phyloP scores from a whole-genome alignment of 495 filamentous ascomycete genomes.

The Diplogelasinospora grovesii region DNA sequence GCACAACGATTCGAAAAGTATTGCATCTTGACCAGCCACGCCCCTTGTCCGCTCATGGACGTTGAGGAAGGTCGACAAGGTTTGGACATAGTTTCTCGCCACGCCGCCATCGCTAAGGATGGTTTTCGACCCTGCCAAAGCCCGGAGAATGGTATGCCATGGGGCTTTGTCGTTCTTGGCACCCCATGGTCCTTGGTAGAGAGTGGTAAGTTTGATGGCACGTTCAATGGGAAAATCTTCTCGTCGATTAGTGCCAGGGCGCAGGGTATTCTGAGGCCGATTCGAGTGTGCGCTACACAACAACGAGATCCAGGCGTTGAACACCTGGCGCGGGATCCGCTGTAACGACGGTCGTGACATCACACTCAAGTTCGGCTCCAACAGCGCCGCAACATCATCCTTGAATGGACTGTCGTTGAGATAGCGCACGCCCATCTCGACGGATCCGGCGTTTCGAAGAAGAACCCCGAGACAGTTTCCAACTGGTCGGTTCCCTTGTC shows the following conservation, averaged over 20 bases:
- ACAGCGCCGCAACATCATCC: conserved; percentile 4
- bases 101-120: conserved; percentile 6
- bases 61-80: conserved; percentile 14
- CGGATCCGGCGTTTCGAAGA: conserved; percentile 24
- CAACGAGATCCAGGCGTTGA: conserved; percentile 34
- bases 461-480: conserved; percentile 29
- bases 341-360: neutral
- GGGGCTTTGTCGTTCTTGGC: conserved; percentile 10
- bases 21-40: conserved; percentile 10
- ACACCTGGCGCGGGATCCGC: conserved; percentile 15
- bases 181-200: conserved; percentile 8
- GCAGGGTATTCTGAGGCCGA: neutral
- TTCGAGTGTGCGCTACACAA: conserved; percentile 28
- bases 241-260: neutral
- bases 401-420: conserved; percentile 27
- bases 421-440: conserved; percentile 27
- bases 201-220: conserved; percentile 15
- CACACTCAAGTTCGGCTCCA: neutral
- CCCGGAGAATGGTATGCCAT: conserved; percentile 22
- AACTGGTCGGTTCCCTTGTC: conserved; percentile 26
- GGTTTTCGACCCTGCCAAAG: conserved; percentile 14
- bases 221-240: conserved; percentile 1
- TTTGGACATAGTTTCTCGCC: conserved; percentile 7
- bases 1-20: conserved; percentile 16
- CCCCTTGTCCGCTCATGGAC: conserved; percentile 7